Evolutionary conservation across 2,329 filamentous ascomycete genomes (phyloP).

Genomic region (Aspergillus thermomutatus): DNA sequence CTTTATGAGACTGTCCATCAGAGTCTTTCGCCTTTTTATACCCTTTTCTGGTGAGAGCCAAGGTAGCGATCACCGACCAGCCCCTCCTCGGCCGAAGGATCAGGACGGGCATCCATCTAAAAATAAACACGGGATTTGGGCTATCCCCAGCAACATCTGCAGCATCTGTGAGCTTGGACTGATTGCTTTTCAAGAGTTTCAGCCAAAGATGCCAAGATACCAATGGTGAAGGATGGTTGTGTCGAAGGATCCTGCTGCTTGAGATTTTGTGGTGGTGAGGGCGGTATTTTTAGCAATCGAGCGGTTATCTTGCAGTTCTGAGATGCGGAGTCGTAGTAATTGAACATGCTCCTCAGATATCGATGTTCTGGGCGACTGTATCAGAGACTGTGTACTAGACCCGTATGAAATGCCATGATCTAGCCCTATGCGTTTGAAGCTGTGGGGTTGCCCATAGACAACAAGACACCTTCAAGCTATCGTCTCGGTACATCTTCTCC

Average conservation of each 20-base stretch:
- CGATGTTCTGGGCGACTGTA: background rate
- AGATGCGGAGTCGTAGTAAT: background rate
- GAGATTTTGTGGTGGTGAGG: background rate
- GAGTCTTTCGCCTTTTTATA: background rate
- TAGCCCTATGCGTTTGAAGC: background rate
- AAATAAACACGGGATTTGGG: background rate
- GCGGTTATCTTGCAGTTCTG: background rate
- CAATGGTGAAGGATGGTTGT: background rate
- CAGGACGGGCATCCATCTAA: background rate
- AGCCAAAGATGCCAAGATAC: background rate
- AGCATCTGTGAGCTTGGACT: background rate
- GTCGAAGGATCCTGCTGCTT: background rate
- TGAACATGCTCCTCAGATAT: background rate
- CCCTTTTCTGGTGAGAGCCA: background rate
- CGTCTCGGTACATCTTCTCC: background rate
- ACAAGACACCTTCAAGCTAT: background rate
- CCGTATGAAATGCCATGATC: too few relatives aligned
- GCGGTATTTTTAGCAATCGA: background rate
- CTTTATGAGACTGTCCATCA: background rate
- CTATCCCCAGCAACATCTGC: too few relatives aligned
- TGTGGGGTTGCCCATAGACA: background rate
- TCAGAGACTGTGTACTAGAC: background rate
- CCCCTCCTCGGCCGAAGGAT: background rate
- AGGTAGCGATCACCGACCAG: background rate
- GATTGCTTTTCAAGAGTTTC: background rate